These are phyloP conservation scores for Neurospora tetrasperma DNA, from an alignment of 495 filamentous ascomycete species.

Conservation along the genomic window DNA sequence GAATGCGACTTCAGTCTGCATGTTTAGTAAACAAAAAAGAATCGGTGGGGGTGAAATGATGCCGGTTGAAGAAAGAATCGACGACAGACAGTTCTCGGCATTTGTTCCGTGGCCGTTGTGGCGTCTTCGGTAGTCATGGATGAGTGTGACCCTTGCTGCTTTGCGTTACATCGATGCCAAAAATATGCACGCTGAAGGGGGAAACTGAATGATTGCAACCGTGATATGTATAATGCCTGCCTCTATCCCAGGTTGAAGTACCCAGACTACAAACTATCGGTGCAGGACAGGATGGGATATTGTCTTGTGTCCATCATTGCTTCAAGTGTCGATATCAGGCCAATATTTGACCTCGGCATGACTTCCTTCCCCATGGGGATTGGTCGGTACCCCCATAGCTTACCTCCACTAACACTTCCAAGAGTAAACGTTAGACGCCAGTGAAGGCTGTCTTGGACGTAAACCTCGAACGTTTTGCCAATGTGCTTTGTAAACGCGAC, in stretches of 20 bases:
- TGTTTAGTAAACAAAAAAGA: too few species aligned
- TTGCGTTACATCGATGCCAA: neutral
- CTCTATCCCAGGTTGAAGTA: too few species aligned
- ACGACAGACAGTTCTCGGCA: neutral
- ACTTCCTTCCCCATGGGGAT: neutral
- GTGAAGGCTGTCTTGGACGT: neutral
- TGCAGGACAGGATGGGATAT: neutral
- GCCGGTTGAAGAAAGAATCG: neutral
- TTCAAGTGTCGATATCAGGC: neutral
- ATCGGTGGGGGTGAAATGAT: neutral
- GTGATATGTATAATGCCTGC: too few species aligned
- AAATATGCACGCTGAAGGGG: too few species aligned
- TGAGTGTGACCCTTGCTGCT: neutral
- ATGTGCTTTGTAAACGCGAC: too few species aligned
- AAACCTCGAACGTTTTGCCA: neutral
- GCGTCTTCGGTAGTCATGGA: neutral
- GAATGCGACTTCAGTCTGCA: neutral
- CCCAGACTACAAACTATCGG: neutral
- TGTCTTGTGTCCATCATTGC: neutral
- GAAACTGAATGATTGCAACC: neutral
- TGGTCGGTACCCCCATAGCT: neutral
- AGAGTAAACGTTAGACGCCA: neutral
- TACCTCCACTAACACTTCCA: neutral
- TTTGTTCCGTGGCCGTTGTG: neutral
- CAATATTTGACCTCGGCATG: neutral